Base-by-base conservation (phyloP, 176 grass and related monocot genomes). In the Avena eriantha region DNA sequence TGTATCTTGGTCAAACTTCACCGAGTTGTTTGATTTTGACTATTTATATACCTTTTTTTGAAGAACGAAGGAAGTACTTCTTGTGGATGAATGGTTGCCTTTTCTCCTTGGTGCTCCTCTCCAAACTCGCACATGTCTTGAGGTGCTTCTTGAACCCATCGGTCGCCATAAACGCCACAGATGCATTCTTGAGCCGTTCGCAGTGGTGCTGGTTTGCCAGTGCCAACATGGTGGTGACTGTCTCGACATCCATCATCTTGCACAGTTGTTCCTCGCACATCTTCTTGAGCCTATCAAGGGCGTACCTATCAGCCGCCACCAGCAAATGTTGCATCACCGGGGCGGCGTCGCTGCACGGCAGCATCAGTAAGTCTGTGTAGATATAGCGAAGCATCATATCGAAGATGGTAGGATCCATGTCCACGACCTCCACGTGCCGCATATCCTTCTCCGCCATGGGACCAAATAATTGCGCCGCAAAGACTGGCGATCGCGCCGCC, bases 381-480 rank as follows among this genome's bases (percentile, higher is more conserved):
- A 88, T 9, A 60, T 83, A 89, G 65, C 35, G 82, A 11, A 89
- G 87, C 1, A 89, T 77, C 18, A 19, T 23, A 43, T 80, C 5
- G 18, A 89, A 89, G 53, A 80, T 36, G 14, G 21, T 4, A 7
- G 51, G 82, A 33, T 85, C 68, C 43, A 89, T 85, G 35, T 23
- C 76, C 6, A 8, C 18, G 12, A 85, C 24, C 82, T 29, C 12
- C 19, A 73, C 50, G 22, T 23, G 43, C 22, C 21, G 7, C 72
- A 56, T 21, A 19, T 19, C 43, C 54, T 66, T 84, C 56, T 80
- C 68, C 21, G 41, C 71, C 76, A 85, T 85, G 2, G 21, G 12
- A 2, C 87, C 45, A 8, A 81, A 34, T n/a, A 85, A 46, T 58
- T 76, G 47, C 0, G 84, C 84, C 7, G 2, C 10, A 33, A 77